Conservation (phyloP, 2,329 filamentous ascomycete species). For the Ceratocystis destructans region DNA sequence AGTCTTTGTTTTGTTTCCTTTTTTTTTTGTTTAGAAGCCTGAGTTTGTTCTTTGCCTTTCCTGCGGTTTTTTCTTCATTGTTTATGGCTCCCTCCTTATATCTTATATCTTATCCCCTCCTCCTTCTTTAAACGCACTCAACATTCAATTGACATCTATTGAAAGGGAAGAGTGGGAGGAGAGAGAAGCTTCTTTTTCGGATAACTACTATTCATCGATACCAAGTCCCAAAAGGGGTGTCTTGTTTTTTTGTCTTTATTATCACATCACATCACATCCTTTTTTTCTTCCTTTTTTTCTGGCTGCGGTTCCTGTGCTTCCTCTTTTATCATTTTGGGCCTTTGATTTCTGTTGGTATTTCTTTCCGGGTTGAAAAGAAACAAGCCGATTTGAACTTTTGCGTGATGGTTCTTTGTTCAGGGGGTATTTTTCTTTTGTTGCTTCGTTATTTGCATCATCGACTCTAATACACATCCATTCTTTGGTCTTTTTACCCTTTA, state of each 20-base stretch:
- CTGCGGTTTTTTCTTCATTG: background rate
- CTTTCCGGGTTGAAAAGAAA: background rate
- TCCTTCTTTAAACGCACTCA: too few species aligned
- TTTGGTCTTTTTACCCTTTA: background rate
- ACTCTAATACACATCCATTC: background rate
- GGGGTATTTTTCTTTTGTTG: background rate
- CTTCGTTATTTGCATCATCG: background rate
- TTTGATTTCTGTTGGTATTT: background rate
- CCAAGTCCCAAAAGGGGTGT: background rate
- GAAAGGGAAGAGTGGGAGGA: background rate
- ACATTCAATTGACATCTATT: background rate
- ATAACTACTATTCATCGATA: background rate
- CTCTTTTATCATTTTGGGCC: constrained; percentile 7
- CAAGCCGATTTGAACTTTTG: background rate
- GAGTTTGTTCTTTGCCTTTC: background rate
- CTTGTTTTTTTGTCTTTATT: background rate
- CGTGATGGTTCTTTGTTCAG: background rate
- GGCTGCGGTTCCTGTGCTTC: constrained; percentile 9
- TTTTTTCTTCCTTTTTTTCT: background rate
- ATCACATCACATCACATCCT: background rate
- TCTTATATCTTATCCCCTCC: constrained; percentile 1
- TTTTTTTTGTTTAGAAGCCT: background rate
- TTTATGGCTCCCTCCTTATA: background rate
- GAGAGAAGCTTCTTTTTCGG: background rate
- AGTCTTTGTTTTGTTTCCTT: background rate